Conservation (phyloP, 768 basidiomycete genomes). For the Dentipellis sp. region DNA sequence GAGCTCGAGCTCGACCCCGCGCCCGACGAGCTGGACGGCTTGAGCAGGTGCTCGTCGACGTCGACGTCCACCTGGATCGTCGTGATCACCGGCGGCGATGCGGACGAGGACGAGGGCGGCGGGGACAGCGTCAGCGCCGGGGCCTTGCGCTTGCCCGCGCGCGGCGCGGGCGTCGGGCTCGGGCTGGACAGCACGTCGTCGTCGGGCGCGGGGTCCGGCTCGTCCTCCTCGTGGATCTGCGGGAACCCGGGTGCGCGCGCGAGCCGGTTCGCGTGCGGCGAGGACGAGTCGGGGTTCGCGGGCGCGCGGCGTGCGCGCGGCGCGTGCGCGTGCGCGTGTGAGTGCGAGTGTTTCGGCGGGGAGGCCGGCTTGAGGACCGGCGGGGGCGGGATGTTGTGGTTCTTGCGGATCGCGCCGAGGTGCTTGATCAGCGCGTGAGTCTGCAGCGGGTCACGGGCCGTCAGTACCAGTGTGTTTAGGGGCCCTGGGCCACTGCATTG, state of each 20-base stretch:
- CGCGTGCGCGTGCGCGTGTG: constrained; percentile 27
- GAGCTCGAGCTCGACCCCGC: not conserved
- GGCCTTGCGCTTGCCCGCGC: constrained; percentile 40
- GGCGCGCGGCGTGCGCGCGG: constrained; percentile 34
- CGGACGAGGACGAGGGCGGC: constrained; percentile 27
- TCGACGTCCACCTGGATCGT: constrained; percentile 22
- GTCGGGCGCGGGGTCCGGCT: constrained; percentile 36
- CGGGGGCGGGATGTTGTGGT: constrained; percentile 34
- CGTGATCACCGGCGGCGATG: constrained; percentile 22
- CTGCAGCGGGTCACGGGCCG: not conserved
- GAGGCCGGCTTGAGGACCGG: constrained; percentile 25
- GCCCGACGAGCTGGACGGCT: constrained; percentile 6
- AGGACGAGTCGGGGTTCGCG: constrained; percentile 28
- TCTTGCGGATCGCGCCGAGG: constrained; percentile 53
- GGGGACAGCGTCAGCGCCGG: constrained; percentile 16
- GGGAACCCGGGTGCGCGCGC: constrained; percentile 60
- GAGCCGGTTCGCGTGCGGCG: constrained; percentile 45
- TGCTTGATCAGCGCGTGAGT: constrained; percentile 44
- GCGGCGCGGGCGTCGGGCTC: constrained; percentile 27
- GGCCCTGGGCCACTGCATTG: too few species aligned
- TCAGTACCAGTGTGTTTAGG: too few species aligned
- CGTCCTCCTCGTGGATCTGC: constrained; percentile 61
- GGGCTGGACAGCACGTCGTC: constrained; percentile 29
- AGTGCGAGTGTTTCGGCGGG: constrained; percentile 36
- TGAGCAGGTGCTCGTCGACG: constrained; percentile 23